Base-by-base conservation (phyloP, 306 rosid genomes). In the Pyrus bretschneideri region DNA sequence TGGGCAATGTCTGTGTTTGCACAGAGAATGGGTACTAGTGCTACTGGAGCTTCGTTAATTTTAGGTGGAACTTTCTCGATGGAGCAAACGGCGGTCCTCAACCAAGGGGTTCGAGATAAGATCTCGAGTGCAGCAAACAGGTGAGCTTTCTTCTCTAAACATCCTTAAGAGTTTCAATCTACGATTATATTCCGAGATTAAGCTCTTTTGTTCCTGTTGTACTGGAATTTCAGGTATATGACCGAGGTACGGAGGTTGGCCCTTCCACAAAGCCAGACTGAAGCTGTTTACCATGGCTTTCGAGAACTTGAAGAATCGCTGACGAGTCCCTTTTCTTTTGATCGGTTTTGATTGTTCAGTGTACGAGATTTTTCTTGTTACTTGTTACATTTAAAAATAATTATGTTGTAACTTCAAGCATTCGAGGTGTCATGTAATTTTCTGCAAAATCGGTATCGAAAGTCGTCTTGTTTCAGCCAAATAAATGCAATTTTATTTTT, bases 51-150 rank as follows among this genome's bases (percentile, higher is more conserved):
- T 79, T 89, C 96, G 78, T 81, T 86, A 66, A 85, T 91, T 74
- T 75, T 89, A 49, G 90, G 93, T 15, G 97, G 96, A 76, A 90
- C 93, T 68, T 92, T 87, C 78, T 87, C 99, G 51, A 70, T 81
- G 72, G 96, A 87, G 79, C 91, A 90, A 75, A 76, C 80, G 21
- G 72, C 97, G 23, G 79, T 84, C 77, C 81, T 85, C 49, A 89
- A 83, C 86, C 99, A 95, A 87, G 96, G 99, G 77, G 83, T 86
- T 78, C 93, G 93, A 71, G 99, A 95, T 82, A 92, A 91, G 90
- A 91, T 95, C 84, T 88, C 98, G 30, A 91, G 93, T 83, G 86
- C 90, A 11, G 89, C 99, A 46, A 95, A 95, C 87, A 95, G 99
- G 99, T 92, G 69, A 51, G 71, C 60, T 64, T 17, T 15, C 57